Percentiles rank a stretch among this genome's conserved stretches.
These are phyloP conservation scores for Cryptococcus sp. DNA, from an alignment of 1,284 basidiomycete species.

Conservation along the genomic window DNA sequence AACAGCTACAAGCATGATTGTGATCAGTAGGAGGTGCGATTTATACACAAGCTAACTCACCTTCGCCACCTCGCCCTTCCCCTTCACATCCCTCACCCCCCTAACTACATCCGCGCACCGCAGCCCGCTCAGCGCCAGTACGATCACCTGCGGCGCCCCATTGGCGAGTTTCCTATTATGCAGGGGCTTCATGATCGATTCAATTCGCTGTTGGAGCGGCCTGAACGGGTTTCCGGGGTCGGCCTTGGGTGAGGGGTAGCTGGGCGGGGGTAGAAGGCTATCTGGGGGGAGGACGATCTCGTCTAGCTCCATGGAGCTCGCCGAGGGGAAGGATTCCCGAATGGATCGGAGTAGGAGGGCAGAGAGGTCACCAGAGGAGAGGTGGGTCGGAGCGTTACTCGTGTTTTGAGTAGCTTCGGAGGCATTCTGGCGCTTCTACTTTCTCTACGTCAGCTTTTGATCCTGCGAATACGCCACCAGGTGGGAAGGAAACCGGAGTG, in stretches of 20 bases:
- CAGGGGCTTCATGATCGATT: slow-evolving; percentile 19
- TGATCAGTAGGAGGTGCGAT: not conserved
- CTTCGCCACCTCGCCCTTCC: slow-evolving; percentile 49
- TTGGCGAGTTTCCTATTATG: slow-evolving; percentile 23
- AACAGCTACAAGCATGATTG: slow-evolving; percentile 38
- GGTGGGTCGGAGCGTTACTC: slow-evolving; percentile 24
- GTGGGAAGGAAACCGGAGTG: not conserved
- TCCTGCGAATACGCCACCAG: too few relatives aligned
- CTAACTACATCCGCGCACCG: slow-evolving; percentile 51
- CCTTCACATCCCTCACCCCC: slow-evolving; percentile 39
- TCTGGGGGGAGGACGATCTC: slow-evolving; percentile 32
- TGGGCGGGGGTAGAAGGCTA: slow-evolving; percentile 13
- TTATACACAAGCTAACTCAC: slow-evolving; percentile 22
- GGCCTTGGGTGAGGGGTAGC: slow-evolving; percentile 10
- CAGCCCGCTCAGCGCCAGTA: slow-evolving; percentile 46
- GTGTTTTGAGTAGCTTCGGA: not conserved
- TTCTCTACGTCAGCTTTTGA: not conserved
- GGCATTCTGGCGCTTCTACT: slow-evolving; percentile 2
- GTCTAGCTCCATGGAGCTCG: slow-evolving; percentile 45
- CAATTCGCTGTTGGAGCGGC: slow-evolving; percentile 12
- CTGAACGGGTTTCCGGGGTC: slow-evolving; percentile 6
- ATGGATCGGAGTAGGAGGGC: slow-evolving; percentile 30
- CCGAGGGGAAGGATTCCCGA: slow-evolving; percentile 37
- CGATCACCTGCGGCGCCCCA: slow-evolving; percentile 40
- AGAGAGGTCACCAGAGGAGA: slow-evolving; percentile 23